These are phyloP conservation scores for Thymus quinquecostatus DNA, from an alignment of 257 asterid species.

Conservation along the genomic window DNA sequence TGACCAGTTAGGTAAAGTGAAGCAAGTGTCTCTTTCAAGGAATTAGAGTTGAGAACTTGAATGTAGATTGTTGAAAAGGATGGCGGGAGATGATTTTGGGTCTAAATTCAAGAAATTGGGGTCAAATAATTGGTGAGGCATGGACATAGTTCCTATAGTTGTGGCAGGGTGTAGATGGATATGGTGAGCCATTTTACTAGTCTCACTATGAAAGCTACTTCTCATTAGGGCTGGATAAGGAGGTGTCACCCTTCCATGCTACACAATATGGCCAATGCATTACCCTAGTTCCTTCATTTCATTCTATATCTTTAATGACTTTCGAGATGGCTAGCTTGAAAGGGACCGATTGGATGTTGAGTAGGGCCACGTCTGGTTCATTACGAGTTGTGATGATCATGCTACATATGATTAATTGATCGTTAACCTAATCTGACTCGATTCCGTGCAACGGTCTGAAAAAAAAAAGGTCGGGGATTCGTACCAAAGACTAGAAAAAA, in stretches of 20 bases:
- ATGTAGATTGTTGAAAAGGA: conserved; percentile 1
- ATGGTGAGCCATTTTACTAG: conserved; percentile 11
- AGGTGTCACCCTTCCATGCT: conserved; percentile 27
- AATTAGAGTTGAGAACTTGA: background rate
- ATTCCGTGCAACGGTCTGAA: too few relatives aligned
- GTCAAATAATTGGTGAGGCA: conserved; percentile 36
- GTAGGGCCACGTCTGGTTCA: too few relatives aligned
- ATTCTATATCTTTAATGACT: background rate
- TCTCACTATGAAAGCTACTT: conserved; percentile 31
- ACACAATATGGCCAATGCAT: conserved; percentile 32
- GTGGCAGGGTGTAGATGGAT: conserved; percentile 1
- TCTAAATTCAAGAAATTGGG: conserved; percentile 34
- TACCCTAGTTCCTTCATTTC: background rate
- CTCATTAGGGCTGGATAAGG: conserved; percentile 9
- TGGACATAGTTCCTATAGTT: conserved; percentile 25
- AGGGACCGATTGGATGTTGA: too few relatives aligned
- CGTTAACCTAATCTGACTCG: too few relatives aligned
- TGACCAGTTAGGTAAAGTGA: too few relatives aligned
- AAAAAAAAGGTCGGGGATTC: too few relatives aligned
- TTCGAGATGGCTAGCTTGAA: too few relatives aligned
- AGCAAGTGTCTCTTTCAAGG: background rate
- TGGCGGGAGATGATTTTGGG: background rate
- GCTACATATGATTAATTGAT: too few relatives aligned
- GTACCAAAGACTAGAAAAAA: too few relatives aligned
- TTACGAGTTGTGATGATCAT: too few relatives aligned